Base-by-base conservation (phyloP, 2,329 filamentous ascomycete species). In the Diaporthe sp. region DNA sequence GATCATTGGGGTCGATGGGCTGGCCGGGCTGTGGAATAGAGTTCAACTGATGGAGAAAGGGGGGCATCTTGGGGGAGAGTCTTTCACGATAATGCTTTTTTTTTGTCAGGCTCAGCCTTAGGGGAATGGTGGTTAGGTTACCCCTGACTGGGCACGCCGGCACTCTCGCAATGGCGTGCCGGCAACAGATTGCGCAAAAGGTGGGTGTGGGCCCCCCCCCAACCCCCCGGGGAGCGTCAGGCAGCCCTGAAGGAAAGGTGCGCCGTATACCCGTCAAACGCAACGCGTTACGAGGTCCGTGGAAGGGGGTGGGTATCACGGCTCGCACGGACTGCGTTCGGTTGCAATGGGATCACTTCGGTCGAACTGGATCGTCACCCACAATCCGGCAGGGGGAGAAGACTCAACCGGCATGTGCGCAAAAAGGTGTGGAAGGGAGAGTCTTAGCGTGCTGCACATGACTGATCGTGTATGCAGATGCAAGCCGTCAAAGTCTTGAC, bases 261-360 rank as follows among this genome's bases (percentile, higher is more conserved):
- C 47, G 65, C 65, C 65, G 65, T 39, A 39, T 70, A 53, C 47
- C 65, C 65, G 65, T 55, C 31, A 70, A 70, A 70, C 47, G n/a
- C 65, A 55, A 55, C 37, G 37, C 65, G 65, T 70, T 55, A 70
- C 65, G 49, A 70, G 51, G 58, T 25, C 37, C 22, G 25, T 13
- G 10, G 58, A 39, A 61, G 37, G 49, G 65, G 22, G 65, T 28
- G 34, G 65, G 10, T 42, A 13, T n/a, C 22, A 25, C 15, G 53
- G 20, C 1, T 53, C 22, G 65, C 65, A 68, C 65, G 47, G 65
- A 68, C 65, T 39, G 17, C 17, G n/a, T 51, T 25, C 13, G 31
- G 65, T 68, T 17, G 31, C 22, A 68, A 47, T 25, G 49, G 47
- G 47, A 39, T 20, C 15, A 70, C 31, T 22, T 70, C 34, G 47